Percentiles rank a stretch among this genome's conserved stretches.
Conservation (phyloP, 495 filamentous ascomycete species). For the Aspergillus steynii region DNA sequence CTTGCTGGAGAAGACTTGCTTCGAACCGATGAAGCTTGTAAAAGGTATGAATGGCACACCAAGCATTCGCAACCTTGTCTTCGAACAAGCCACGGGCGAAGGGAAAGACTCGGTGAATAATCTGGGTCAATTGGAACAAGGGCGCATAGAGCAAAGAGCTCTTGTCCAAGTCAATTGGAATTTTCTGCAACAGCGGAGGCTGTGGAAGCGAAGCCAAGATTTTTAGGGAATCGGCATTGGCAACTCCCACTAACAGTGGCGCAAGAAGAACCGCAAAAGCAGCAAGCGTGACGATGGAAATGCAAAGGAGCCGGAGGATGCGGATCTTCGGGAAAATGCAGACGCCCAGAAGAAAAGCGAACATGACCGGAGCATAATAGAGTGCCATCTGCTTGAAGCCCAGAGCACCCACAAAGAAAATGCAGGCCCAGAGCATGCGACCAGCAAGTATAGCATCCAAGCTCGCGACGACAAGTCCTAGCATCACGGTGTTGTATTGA, state of each 20-base stretch:
- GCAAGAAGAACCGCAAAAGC: slow-evolving; percentile 74
- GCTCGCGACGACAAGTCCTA: slow-evolving; percentile 81
- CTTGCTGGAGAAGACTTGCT: slow-evolving; percentile 66
- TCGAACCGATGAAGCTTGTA: slow-evolving; percentile 79
- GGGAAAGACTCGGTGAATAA: slow-evolving; percentile 87
- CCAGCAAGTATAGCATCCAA: slow-evolving; percentile 86
- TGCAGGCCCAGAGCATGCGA: slow-evolving; percentile 79
- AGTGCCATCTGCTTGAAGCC: slow-evolving; percentile 99
- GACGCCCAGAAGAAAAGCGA: slow-evolving; percentile 84
- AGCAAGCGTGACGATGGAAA: slow-evolving; percentile 68
- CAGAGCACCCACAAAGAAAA: slow-evolving; percentile 92
- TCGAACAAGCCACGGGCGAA: slow-evolving; percentile 94
- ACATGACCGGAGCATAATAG: slow-evolving; percentile 91
- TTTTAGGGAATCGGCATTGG: slow-evolving; percentile 28
- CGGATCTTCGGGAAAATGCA: slow-evolving; percentile 76
- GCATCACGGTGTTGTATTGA: slow-evolving; percentile 98
- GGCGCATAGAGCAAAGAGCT: slow-evolving; percentile 68
- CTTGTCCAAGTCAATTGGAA: slow-evolving; percentile 60
- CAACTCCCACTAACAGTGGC: slow-evolving; percentile 66
- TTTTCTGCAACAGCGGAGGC: slow-evolving; percentile 57
- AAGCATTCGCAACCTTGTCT: slow-evolving; percentile 98
- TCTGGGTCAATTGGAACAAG: slow-evolving; percentile 75
- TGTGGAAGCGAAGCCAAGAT: slow-evolving; percentile 43
- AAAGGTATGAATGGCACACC: slow-evolving; percentile 87
- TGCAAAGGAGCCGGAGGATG: slow-evolving; percentile 66